Conservation (phyloP, 106 monocot genomes). For the Acorus gramineus region DNA sequence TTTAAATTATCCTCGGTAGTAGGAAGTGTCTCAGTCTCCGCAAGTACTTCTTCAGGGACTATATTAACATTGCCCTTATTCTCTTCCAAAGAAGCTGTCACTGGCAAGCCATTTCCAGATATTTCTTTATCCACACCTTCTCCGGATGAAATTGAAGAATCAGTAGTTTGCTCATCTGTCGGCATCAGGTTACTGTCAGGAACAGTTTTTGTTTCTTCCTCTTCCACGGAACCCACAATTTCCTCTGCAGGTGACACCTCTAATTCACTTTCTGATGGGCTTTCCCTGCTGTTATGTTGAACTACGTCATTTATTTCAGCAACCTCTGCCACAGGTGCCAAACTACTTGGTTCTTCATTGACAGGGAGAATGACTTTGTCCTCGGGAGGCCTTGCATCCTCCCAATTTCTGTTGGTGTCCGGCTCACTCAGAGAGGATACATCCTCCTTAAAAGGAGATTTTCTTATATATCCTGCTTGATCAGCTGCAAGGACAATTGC, state of each 20-base stretch:
- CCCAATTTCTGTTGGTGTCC: constrained; percentile 5
- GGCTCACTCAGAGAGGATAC: constrained; percentile 10
- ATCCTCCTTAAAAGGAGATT: constrained; percentile 16
- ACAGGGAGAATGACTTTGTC: constrained; percentile 10
- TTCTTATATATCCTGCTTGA: constrained; percentile 35
- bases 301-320: constrained; percentile 12
- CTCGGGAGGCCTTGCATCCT: constrained; percentile 14
- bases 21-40: constrained; percentile 1
- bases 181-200: constrained; percentile 4
- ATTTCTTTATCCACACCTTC: neutral
- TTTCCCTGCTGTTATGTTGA: constrained; percentile 4
- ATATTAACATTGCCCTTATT: constrained; percentile 1
- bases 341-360: constrained; percentile 9
- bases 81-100: constrained; percentile 14
- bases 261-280: constrained; percentile 9
- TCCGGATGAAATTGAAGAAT: constrained; percentile 11
- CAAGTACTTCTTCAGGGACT: constrained; percentile 10
- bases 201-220: constrained; percentile 13
- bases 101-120: constrained; percentile 1
- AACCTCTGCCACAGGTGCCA: constrained; percentile 16
- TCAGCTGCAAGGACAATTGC: constrained; percentile 39
- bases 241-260: neutral
- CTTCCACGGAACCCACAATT: constrained; percentile 5
- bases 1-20: constrained; percentile 4
- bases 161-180: constrained; percentile 16